Base-by-base conservation (phyloP, 768 basidiomycete genomes). In the Auriscalpium vulgare region DNA sequence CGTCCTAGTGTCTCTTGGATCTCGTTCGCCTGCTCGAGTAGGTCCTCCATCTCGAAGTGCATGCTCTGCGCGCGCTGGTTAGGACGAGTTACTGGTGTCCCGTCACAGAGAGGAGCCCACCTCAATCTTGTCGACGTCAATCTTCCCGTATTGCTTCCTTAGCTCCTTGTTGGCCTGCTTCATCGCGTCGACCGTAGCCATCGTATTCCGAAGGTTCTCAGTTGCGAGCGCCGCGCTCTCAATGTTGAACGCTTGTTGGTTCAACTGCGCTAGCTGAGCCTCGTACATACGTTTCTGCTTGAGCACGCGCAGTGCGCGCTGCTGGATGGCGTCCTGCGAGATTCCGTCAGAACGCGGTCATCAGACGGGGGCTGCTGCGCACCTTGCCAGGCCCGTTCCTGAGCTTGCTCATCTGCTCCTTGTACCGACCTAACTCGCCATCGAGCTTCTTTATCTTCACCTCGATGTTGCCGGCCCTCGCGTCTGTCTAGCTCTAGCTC, bases 161-260 rank as follows among this genome's bases (percentile, higher is more conserved):
- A 99, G 80, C 70, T 97, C 95, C 75, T 95, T 97, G 74, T 97
- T 98, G 16, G 97, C 95, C 16, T 79, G 66, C 68, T 92, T 83
- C 94, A 99, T 97, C 6, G 94, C 97, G 62, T 97, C 92, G 34
- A 98, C 83, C 0, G 97, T 97, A 11, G 92, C 95, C 95, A 99
- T 98, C 65, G 97, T 98, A 69, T 97, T 98, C 61, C 92, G 84
- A 65, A 98, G 71, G 71, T 98, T 98, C 74, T 98, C 97, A n/a
- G 95, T 98, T 9, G 91, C 86, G 65, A 98, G 83, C 13, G 89
- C 82, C 11, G 95, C 88, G 54, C 90, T 93, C 74, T 99, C 95
- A 90, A 98, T 98, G 72, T 99, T 98, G 76, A 92, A 98, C 21
- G 91, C 87, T 70, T 98, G 97, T 68, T 98, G 97, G 34, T 88